phyloP scores from a whole-genome alignment of 495 filamentous ascomycete genomes.

The Astrocystis sublimbata region DNA sequence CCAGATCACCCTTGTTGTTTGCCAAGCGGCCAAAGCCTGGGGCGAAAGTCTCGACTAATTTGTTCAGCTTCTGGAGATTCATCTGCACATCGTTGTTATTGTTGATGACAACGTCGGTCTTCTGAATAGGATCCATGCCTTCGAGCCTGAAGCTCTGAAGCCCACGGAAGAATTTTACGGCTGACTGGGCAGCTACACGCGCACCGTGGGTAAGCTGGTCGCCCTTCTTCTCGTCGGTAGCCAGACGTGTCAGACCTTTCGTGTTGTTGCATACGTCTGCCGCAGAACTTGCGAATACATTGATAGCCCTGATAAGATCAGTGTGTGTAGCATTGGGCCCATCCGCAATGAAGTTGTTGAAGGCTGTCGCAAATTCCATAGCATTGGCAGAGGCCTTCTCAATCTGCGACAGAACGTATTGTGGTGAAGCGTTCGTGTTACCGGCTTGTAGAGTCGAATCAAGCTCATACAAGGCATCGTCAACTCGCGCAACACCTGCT shows the following conservation, averaged over 20 bases:
- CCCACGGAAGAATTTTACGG: slow-evolving; percentile 93
- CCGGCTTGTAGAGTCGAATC: slow-evolving; percentile 98
- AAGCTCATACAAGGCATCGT: slow-evolving; percentile 94
- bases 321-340: slow-evolving; percentile 89
- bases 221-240: slow-evolving; percentile 90
- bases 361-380: slow-evolving; percentile 94
- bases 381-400: slow-evolving; percentile 95
- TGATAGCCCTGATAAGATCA: slow-evolving; percentile 90
- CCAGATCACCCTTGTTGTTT: slow-evolving; percentile 77
- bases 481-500: slow-evolving; percentile 89
- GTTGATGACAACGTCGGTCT: slow-evolving; percentile 95
- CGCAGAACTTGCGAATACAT: slow-evolving; percentile 84
- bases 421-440: slow-evolving; percentile 96
- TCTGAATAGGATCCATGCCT: slow-evolving; percentile 80
- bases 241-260: slow-evolving; percentile 91
- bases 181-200: slow-evolving; percentile 81
- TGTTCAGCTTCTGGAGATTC: slow-evolving; percentile 86
- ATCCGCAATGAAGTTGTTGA: slow-evolving; percentile 97
- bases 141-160: slow-evolving; percentile 92
- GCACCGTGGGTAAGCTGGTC: slow-evolving; percentile 80
- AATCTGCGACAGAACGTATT: slow-evolving; percentile 92
- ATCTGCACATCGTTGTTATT: slow-evolving; percentile 93
- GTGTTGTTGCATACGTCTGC: slow-evolving; percentile 94
- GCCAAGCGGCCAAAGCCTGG: slow-evolving; percentile 79
- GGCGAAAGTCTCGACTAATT: slow-evolving; percentile 86